phyloP scores from a whole-genome alignment of 306 rosid species.

The Trichosanthes cucumerina region DNA sequence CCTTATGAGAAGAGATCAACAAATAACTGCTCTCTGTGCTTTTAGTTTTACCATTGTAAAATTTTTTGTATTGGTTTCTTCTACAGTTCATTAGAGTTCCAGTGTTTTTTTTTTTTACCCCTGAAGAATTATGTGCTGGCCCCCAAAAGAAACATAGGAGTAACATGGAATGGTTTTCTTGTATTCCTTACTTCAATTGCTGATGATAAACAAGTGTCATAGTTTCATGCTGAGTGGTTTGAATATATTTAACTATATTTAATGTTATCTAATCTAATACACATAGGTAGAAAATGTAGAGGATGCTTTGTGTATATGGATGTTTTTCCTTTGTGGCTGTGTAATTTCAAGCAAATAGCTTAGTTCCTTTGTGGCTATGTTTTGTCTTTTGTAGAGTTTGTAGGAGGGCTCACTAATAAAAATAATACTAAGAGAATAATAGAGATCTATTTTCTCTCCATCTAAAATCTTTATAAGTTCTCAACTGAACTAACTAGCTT shows the following conservation, averaged over 20 bases:
- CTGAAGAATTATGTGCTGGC: not conserved
- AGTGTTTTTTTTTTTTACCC: not conserved
- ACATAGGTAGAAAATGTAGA: too few species aligned
- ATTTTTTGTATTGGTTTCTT: not conserved
- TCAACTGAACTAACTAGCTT: too few species aligned
- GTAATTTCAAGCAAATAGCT: not conserved
- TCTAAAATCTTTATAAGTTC: too few species aligned
- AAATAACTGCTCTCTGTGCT: not conserved
- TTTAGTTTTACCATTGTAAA: conserved; percentile 5
- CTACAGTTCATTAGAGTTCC: not conserved
- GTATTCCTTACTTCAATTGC: not conserved
- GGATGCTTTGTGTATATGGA: not conserved
- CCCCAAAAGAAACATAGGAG: not conserved
- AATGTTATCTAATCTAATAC: not conserved
- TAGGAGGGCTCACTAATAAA: too few species aligned
- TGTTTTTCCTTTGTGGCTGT: not conserved
- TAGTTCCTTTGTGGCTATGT: not conserved
- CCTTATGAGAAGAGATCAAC: not conserved
- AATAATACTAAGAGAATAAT: too few species aligned
- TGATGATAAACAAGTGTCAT: not conserved
- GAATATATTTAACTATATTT: not conserved
- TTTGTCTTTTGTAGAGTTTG: too few species aligned
- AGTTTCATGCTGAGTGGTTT: not conserved
- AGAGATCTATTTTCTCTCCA: too few species aligned
- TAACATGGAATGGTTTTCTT: not conserved